A percentile compares a stretch with the other conserved stretches of the same genome.
phyloP scores from a whole-genome alignment of 768 basidiomycete species.

The Pilatotrama ljubarskyi region DNA sequence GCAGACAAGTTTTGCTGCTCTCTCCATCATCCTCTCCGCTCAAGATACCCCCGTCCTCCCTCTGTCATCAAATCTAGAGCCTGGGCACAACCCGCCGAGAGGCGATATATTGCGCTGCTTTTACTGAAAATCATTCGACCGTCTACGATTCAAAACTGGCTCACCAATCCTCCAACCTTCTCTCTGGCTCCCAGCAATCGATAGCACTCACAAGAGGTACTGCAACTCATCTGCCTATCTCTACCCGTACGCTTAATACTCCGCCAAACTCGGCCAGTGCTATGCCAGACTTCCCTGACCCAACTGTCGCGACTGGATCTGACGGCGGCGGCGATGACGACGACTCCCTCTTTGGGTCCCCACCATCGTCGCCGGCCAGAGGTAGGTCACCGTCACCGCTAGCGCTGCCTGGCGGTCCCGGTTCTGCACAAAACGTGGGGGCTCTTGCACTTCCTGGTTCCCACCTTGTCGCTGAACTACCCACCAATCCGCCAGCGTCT shows the following conservation, averaged over 20 bases:
- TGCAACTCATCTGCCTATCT: background rate
- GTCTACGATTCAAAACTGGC: slow-evolving; percentile 10
- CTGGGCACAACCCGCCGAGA: too few species aligned
- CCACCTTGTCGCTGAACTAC: slow-evolving; percentile 85
- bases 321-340: slow-evolving; percentile 45
- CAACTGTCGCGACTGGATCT: slow-evolving; percentile 1
- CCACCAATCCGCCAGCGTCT: slow-evolving; percentile 77
- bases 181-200: slow-evolving; percentile 8
- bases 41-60: slow-evolving; percentile 1
- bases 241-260: background rate
- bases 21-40: background rate
- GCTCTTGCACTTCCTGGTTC: slow-evolving; percentile 98
- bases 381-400: slow-evolving; percentile 76
- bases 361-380: slow-evolving; percentile 67
- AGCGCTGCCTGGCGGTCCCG: slow-evolving; percentile 53
- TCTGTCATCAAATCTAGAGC: background rate
- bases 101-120: too few species aligned
- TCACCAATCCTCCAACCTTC: background rate
- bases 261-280: slow-evolving; percentile 8
- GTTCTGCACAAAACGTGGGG: slow-evolving; percentile 85
- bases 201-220: slow-evolving; percentile 23
- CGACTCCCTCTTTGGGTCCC: slow-evolving; percentile 80
- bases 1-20: slow-evolving; percentile 11
- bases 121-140: background rate
- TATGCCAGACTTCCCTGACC: slow-evolving; percentile 24